Evolutionary conservation across 257 asterid genomes (phyloP).

Genomic region (Fraxinus pennsylvanica): DNA sequence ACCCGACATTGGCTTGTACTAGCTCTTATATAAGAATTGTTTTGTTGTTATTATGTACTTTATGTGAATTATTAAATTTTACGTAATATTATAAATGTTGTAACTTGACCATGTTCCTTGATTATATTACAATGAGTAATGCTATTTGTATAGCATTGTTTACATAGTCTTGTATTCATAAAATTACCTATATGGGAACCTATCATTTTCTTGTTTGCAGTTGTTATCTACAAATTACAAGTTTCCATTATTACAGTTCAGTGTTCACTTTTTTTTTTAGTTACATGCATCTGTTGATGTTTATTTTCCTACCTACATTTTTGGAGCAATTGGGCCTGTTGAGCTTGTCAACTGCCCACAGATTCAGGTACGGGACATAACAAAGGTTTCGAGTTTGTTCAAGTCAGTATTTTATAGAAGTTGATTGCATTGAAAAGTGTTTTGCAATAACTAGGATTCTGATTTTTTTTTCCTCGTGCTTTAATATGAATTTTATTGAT

Average conservation of each 20-base stretch:
- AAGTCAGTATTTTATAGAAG: slow-evolving; percentile 61
- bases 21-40: too few relatives aligned
- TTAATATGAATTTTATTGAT: neutral
- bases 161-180: too few relatives aligned
- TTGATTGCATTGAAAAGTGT: neutral
- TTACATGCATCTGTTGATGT: slow-evolving; percentile 2
- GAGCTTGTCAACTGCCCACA: slow-evolving; percentile 98
- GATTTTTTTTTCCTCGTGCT: neutral
- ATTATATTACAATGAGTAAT: too few relatives aligned
- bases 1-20: too few relatives aligned
- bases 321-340: slow-evolving; percentile 99
- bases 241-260: neutral
- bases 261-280: neutral
- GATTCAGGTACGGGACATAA: slow-evolving; percentile 99
- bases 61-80: too few relatives aligned
- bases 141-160: too few relatives aligned
- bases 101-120: too few relatives aligned
- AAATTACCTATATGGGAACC: neutral
- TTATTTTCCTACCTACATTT: slow-evolving; percentile 49
- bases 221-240: neutral
- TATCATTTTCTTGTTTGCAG: neutral
- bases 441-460: neutral
- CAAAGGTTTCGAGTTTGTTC: slow-evolving; percentile 99
- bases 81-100: too few relatives aligned
- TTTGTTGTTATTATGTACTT: too few relatives aligned